Evolutionary conservation across 2,329 filamentous ascomycete genomes (phyloP).

Genomic region (Fusarium longipes): DNA sequence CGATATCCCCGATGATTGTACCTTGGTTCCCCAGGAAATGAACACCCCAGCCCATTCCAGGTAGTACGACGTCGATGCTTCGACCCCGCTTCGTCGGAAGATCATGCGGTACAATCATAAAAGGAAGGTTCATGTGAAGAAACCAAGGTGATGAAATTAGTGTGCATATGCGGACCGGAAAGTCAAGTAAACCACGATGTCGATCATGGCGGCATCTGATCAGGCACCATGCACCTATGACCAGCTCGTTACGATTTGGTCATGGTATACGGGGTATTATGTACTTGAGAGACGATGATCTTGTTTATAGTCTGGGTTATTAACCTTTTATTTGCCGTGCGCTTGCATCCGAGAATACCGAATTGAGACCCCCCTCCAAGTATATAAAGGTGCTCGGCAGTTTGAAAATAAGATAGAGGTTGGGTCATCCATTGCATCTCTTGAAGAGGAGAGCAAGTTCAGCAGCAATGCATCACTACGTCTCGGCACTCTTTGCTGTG

Average conservation of each 20-base stretch:
- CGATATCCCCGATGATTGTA: neutral
- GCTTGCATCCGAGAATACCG: slow-evolving; percentile 8
- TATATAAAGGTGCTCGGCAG: neutral
- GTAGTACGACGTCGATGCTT: neutral
- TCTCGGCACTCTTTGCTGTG: slow-evolving; percentile 6
- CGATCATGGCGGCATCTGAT: neutral
- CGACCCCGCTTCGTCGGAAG: slow-evolving; percentile 10
- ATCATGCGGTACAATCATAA: slow-evolving; percentile 10
- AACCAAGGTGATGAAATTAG: slow-evolving; percentile 5
- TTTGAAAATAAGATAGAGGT: neutral
- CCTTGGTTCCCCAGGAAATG: neutral
- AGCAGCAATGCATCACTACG: slow-evolving; percentile 12
- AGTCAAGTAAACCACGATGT: neutral
- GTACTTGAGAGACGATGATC: neutral
- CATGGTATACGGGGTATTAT: neutral
- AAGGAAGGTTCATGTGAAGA: neutral
- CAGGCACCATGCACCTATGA: neutral
- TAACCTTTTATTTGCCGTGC: neutral
- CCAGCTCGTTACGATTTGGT: neutral
- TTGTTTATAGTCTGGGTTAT: neutral
- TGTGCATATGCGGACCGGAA: neutral
- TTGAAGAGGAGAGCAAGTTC: neutral
- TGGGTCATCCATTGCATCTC: neutral
- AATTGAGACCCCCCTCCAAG: neutral
- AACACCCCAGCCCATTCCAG: neutral